Evolutionary conservation across 305 asterid genomes (phyloP).

Genomic region (Fraxinus greggii): DNA sequence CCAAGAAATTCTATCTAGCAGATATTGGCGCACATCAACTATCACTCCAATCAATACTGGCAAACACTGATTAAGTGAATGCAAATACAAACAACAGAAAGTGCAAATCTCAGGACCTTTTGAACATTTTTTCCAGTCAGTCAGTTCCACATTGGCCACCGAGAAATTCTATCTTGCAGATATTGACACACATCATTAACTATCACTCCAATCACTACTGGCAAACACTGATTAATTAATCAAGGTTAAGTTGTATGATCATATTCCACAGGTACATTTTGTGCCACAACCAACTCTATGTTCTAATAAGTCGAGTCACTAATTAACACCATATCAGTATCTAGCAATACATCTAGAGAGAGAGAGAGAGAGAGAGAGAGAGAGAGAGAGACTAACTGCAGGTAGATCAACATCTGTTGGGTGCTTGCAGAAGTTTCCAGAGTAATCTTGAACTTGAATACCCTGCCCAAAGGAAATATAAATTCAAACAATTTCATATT

Average conservation of each 20-base stretch:
- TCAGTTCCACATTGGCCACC: neutral
- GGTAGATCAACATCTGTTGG: conserved; percentile 97
- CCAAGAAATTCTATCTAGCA: conserved; percentile 1
- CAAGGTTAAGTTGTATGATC: neutral
- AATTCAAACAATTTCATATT: neutral
- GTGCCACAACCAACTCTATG: neutral
- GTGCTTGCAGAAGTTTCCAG: conserved; percentile 84
- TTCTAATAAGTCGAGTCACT: neutral
- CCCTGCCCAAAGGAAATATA: conserved; percentile 51
- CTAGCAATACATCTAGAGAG: neutral
- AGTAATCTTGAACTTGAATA: conserved; percentile 90
- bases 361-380: conserved; percentile 29
- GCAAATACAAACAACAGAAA: neutral
- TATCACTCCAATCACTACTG: neutral
- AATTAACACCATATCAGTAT: conserved; percentile 12
- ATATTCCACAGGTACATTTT: neutral
- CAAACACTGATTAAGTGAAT: neutral
- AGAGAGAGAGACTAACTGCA: conserved; percentile 56
- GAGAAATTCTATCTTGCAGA: conserved; percentile 6
- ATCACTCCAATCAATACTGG: neutral
- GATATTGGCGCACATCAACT: neutral
- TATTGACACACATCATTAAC: neutral
- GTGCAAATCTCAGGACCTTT: neutral
- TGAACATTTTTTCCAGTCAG: neutral
- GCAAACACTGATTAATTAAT: neutral